phyloP scores from a whole-genome alignment of 2,329 filamentous ascomycete genomes.

The Colletotrichum plurivorum region DNA sequence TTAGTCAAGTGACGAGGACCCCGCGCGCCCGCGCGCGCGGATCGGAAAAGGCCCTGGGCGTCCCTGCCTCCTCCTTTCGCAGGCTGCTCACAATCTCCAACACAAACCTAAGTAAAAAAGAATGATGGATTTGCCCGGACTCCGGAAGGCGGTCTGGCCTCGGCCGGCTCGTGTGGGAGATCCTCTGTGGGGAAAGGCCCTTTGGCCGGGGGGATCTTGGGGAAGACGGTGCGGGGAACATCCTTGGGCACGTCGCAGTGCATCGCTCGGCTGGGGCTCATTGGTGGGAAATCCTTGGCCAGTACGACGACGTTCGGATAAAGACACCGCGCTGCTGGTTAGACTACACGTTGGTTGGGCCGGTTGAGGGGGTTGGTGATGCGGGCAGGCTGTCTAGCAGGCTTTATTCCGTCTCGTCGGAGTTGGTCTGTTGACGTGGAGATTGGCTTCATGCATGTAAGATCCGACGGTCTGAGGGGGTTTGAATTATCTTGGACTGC shows the following conservation, averaged over 20 bases:
- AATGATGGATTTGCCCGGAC: not conserved
- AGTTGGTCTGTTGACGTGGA: too few species aligned
- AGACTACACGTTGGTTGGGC: not conserved
- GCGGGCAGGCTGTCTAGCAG: too few species aligned
- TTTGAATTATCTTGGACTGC: too few species aligned
- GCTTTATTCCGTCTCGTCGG: too few species aligned
- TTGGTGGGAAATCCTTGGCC: constrained; percentile 33
- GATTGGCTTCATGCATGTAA: too few species aligned
- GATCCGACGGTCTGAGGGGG: too few species aligned
- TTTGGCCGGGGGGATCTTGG: constrained; percentile 10
- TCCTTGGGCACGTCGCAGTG: constrained; percentile 24
- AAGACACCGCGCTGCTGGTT: constrained; percentile 26
- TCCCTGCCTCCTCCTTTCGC: too few species aligned
- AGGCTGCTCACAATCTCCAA: too few species aligned
- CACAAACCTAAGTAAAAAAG: too few species aligned
- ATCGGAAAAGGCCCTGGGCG: constrained; percentile 20
- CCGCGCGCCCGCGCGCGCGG: constrained; percentile 2
- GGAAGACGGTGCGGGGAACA: constrained; percentile 29
- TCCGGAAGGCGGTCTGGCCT: constrained; percentile 24
- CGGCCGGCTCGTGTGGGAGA: constrained; percentile 19
- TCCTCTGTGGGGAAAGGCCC: constrained; percentile 27
- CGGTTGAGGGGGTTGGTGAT: not conserved
- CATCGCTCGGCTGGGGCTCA: constrained; percentile 26
- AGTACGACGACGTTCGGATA: constrained; percentile 23
- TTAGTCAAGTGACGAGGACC: not conserved